Evolutionary conservation across 768 basidiomycete genomes (phyloP).

Genomic region (Mycena rosella): DNA sequence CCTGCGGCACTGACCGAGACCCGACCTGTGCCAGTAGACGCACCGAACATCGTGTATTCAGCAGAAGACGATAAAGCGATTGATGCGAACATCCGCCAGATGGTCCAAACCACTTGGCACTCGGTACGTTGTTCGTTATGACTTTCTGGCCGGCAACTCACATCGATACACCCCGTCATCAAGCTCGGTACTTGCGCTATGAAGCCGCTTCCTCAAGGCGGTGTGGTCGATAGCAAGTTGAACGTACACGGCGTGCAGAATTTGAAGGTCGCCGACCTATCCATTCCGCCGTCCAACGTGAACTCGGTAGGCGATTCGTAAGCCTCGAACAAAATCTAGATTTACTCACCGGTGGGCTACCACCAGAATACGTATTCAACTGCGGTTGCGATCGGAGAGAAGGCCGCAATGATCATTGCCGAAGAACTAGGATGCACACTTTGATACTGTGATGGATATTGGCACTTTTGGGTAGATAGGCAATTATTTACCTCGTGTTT

Average conservation of each 20-base stretch:
- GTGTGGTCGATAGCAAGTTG: slow-evolving; percentile 71
- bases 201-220: slow-evolving; percentile 69
- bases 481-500: too few species aligned
- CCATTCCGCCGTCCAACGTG: background rate
- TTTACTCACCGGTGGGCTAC: too few species aligned
- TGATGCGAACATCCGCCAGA: slow-evolving; percentile 51
- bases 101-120: slow-evolving; percentile 59
- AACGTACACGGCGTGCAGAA: slow-evolving; percentile 72
- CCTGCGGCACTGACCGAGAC: slow-evolving; percentile 43
- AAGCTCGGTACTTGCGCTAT: slow-evolving; percentile 79
- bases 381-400: slow-evolving; percentile 1
- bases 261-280: slow-evolving; percentile 69
- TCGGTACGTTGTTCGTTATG: slow-evolving; percentile 47
- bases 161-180: background rate
- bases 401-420: background rate
- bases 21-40: slow-evolving; percentile 54
- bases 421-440: slow-evolving; percentile 1
- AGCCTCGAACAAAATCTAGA: too few species aligned
- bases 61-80: slow-evolving; percentile 40
- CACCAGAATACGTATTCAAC: slow-evolving; percentile 52
- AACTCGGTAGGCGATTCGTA: background rate
- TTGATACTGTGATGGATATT: too few species aligned
- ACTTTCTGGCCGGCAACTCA: background rate
- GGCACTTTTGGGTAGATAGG: too few species aligned
- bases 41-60: slow-evolving; percentile 44